Evolutionary conservation across 345 rosid genomes (phyloP).

Genomic region (Salix viminalis): DNA sequence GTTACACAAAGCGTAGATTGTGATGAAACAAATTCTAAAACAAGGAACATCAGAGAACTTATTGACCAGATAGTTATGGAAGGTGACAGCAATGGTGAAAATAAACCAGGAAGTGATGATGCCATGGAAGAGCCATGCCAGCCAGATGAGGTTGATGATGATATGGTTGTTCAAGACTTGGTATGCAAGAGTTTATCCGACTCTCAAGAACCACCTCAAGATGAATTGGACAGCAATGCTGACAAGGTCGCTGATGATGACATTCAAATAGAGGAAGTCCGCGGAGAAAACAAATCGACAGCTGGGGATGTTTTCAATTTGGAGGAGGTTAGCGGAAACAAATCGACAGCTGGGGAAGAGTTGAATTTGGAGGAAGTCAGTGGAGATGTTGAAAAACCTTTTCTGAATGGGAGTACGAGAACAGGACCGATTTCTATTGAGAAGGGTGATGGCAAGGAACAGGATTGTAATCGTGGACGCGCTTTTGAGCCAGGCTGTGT

Average conservation of each 20-base stretch:
- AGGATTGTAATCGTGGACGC: constrained; percentile 18
- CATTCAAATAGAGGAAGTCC: constrained; percentile 7
- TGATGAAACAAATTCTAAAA: constrained; percentile 25
- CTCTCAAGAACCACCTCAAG: constrained; percentile 17
- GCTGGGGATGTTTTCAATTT: constrained; percentile 1
- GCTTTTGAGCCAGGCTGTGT: constrained; percentile 63
- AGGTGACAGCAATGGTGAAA: constrained; percentile 11
- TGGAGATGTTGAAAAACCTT: constrained; percentile 15
- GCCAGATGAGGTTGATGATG: constrained; percentile 15
- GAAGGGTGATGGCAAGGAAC: constrained; percentile 30
- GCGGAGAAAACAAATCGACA: constrained; percentile 15
- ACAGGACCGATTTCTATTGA: constrained; percentile 11
- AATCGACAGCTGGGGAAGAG: constrained; percentile 4
- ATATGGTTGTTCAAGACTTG: constrained; percentile 21
- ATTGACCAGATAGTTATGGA: constrained; percentile 11
- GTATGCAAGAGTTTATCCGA: constrained; percentile 5
- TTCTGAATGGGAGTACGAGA: neutral
- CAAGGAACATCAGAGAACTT: constrained; percentile 15
- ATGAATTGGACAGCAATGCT: constrained; percentile 18
- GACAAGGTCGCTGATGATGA: constrained; percentile 8
- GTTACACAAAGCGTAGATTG: constrained; percentile 3
- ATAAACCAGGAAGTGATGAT: constrained; percentile 22
- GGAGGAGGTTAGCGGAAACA: constrained; percentile 20
- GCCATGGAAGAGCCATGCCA: constrained; percentile 25
- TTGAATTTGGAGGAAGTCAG: constrained; percentile 9